These are phyloP conservation scores for Malassezia slooffiae DNA, from an alignment of 1,284 basidiomycete genomes.

Conservation along the genomic window DNA sequence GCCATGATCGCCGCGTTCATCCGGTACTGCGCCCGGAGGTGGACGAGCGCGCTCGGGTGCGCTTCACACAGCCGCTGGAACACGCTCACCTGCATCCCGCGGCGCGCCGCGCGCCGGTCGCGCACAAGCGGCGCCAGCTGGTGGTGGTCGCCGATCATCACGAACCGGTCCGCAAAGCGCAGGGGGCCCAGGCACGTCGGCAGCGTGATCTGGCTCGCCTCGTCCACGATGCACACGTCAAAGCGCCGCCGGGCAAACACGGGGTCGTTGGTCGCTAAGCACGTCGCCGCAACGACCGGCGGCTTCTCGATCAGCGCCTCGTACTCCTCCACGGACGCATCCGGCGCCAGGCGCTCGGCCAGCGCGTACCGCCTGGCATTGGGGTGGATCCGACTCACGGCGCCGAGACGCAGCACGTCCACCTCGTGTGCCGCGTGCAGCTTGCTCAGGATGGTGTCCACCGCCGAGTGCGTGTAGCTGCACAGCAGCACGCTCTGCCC, in stretches of 20 bases:
- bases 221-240: conserved; percentile 96
- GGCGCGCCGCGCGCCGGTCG: conserved; percentile 58
- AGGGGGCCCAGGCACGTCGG: conserved; percentile 90
- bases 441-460: conserved; percentile 85
- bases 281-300: conserved; percentile 89
- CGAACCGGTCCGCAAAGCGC: conserved; percentile 75
- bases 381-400: conserved; percentile 67
- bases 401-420: conserved; percentile 69
- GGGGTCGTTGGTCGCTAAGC: conserved; percentile 77
- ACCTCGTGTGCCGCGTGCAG: conserved; percentile 19
- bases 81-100: conserved; percentile 76
- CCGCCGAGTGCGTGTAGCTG: conserved; percentile 92
- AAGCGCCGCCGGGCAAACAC: conserved; percentile 69
- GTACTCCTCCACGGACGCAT: conserved; percentile 56
- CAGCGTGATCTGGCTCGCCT: conserved; percentile 92
- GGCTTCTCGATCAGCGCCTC: conserved; percentile 71
- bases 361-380: conserved; percentile 62
- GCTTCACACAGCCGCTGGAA: conserved; percentile 78
- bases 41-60: conserved; percentile 69
- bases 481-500: conserved; percentile 81
- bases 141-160: conserved; percentile 92
- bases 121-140: conserved; percentile 80
- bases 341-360: conserved; percentile 50
- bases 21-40: conserved; percentile 77
- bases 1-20: conserved; percentile 97